Percentiles rank a stretch among this genome's conserved stretches.
Conservation (phyloP, 306 rosid species). For the Vigna mungo region DNA sequence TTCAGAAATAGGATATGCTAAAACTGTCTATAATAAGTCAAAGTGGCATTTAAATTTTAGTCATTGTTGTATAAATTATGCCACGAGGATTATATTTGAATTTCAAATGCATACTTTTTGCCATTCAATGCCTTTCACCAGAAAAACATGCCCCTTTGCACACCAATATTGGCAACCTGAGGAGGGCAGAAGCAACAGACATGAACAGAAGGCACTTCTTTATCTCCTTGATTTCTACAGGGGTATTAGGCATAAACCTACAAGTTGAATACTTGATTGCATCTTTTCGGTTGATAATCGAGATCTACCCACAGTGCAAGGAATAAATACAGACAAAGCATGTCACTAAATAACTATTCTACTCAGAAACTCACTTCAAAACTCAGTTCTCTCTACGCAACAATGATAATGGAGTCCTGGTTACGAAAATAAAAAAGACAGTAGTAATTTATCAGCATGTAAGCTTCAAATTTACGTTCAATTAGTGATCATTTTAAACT, state of each 20-base stretch:
- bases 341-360: slow-evolving; percentile 27
- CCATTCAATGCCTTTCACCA: slow-evolving; percentile 13
- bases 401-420: slow-evolving; percentile 43
- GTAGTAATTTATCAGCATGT: slow-evolving; percentile 10
- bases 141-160: slow-evolving; percentile 13
- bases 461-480: slow-evolving; percentile 43
- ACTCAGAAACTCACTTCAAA: too few species aligned
- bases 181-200: slow-evolving; percentile 13
- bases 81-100: slow-evolving; percentile 8
- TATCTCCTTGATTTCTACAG: slow-evolving; percentile 11
- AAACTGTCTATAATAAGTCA: neutral
- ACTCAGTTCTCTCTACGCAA: slow-evolving; percentile 45
- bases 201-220: neutral
- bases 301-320: slow-evolving; percentile 37
- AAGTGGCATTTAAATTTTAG: neutral
- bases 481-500: slow-evolving; percentile 95
- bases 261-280: slow-evolving; percentile 7
- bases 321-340: slow-evolving; percentile 41
- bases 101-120: neutral
- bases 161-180: slow-evolving; percentile 26
- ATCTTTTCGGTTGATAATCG: slow-evolving; percentile 3
- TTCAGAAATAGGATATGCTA: neutral
- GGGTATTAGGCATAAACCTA: neutral
- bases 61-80: slow-evolving; percentile 9
- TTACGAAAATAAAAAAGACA: slow-evolving; percentile 26